A percentile compares a stretch with the other conserved stretches of the same genome.
Conservation (phyloP, 2,329 filamentous ascomycete species). For the Colletotrichum lini region DNA sequence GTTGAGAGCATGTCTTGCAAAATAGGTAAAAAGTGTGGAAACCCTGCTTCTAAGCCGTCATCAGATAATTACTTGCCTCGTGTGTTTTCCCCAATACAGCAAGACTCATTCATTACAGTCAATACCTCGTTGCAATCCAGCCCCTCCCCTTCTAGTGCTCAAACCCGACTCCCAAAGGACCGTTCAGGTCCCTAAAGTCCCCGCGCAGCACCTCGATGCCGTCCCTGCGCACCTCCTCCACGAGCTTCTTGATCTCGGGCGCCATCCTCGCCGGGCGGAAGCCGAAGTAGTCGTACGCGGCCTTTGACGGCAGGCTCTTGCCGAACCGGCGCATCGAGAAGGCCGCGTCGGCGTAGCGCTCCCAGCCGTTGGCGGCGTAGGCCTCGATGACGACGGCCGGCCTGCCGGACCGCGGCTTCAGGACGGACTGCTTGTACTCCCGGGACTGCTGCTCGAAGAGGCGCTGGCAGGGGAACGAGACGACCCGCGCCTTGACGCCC, state of each 20-base stretch:
- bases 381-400: constrained; percentile 72
- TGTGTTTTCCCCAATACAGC: neutral
- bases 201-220: constrained; percentile 50
- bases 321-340: constrained; percentile 68
- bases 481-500: constrained; percentile 55
- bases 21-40: no score
- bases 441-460: constrained; percentile 58
- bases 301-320: constrained; percentile 67
- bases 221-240: constrained; percentile 48
- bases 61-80: neutral
- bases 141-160: constrained; percentile 23
- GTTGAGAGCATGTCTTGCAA: no score
- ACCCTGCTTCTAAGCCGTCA: no score
- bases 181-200: constrained; percentile 52
- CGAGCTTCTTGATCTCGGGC: constrained; percentile 45
- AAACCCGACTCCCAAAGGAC: constrained; percentile 31
- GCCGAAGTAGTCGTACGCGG: constrained; percentile 67
- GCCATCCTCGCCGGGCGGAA: constrained; percentile 62
- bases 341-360: constrained; percentile 72
- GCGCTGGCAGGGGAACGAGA: constrained; percentile 61
- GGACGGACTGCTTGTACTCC: constrained; percentile 61
- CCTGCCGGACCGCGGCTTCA: constrained; percentile 57
- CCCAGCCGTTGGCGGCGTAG: constrained; percentile 71
- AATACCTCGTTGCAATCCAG: no score
- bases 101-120: neutral